These are phyloP conservation scores for Boletus vinaceobasis DNA, from an alignment of 768 basidiomycete species.

Conservation along the genomic window DNA sequence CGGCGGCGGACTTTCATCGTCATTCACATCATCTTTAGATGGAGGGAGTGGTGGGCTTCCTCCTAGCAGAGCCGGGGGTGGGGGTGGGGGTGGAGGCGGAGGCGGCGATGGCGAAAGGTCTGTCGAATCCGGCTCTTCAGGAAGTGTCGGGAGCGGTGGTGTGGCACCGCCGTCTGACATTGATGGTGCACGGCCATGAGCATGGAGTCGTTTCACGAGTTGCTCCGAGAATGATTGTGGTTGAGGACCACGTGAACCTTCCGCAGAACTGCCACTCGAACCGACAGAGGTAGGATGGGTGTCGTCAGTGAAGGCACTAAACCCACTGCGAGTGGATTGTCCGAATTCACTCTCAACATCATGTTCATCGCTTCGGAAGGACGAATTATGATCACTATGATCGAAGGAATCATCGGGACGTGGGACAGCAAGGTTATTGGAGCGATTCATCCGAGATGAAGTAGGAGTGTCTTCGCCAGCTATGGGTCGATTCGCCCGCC, in stretches of 20 bases:
- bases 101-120: constrained; percentile 22
- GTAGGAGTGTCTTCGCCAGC: constrained; percentile 39
- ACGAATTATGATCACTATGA: constrained; percentile 41
- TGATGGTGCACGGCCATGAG: constrained; percentile 43
- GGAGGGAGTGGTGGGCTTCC: constrained; percentile 10
- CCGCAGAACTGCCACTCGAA: constrained; percentile 42
- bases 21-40: constrained; percentile 14
- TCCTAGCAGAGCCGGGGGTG: constrained; percentile 13
- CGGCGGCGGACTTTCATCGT: constrained; percentile 25
- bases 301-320: constrained; percentile 43
- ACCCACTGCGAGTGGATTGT: constrained; percentile 40
- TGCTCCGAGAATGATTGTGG: constrained; percentile 59
- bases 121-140: constrained; percentile 35
- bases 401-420: constrained; percentile 42
- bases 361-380: constrained; percentile 43
- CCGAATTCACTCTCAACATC: constrained; percentile 59
- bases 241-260: constrained; percentile 30
- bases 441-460: constrained; percentile 37
- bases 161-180: constrained; percentile 36
- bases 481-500: constrained; percentile 42
- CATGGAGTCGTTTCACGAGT: constrained; percentile 54
- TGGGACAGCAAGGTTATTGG: constrained; percentile 42
- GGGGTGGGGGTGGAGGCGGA: constrained; percentile 13
- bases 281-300: constrained; percentile 56
- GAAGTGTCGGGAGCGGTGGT: constrained; percentile 36